Evolutionary conservation across 208 protist species (phyloP).

Genomic region (Leishmania lainsoni): DNA sequence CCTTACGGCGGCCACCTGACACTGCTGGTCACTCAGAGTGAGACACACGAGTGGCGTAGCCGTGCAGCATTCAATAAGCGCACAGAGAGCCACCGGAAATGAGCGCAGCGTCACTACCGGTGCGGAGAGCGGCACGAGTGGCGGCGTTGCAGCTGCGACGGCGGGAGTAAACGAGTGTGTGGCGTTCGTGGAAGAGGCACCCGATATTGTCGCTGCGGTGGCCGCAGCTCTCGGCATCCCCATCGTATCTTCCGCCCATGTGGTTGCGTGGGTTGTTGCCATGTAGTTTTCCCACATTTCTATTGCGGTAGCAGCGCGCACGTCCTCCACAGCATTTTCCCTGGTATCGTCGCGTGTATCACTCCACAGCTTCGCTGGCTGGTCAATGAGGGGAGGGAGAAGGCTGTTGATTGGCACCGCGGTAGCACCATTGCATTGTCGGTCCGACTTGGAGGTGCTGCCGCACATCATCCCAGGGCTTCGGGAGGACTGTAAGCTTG

Average conservation of each 20-base stretch:
- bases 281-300: constrained; percentile 28
- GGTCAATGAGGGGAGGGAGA: constrained; percentile 31
- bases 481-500: background rate
- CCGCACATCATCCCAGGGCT: background rate
- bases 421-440: background rate
- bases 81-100: constrained; percentile 16
- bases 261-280: constrained; percentile 23
- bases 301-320: constrained; percentile 24
- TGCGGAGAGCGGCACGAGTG: background rate
- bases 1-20: constrained; percentile 10
- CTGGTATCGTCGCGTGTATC: background rate
- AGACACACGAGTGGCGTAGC: constrained; percentile 19
- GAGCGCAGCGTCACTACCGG: constrained; percentile 2
- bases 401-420: constrained; percentile 22
- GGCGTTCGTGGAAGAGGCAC: background rate
- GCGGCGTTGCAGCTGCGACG: background rate
- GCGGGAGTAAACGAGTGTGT: background rate
- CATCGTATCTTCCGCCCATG: background rate
- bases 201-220: background rate
- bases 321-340: background rate
- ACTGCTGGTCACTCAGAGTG: constrained; percentile 22
- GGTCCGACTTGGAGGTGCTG: background rate
- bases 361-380: constrained; percentile 9
- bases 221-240: background rate
- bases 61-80: constrained; percentile 27